Evolutionary conservation across 2,329 filamentous ascomycete species (phyloP), one percentile per base, ranked within the genome.

Genomic region (Aureobasidium sp.): DNA sequence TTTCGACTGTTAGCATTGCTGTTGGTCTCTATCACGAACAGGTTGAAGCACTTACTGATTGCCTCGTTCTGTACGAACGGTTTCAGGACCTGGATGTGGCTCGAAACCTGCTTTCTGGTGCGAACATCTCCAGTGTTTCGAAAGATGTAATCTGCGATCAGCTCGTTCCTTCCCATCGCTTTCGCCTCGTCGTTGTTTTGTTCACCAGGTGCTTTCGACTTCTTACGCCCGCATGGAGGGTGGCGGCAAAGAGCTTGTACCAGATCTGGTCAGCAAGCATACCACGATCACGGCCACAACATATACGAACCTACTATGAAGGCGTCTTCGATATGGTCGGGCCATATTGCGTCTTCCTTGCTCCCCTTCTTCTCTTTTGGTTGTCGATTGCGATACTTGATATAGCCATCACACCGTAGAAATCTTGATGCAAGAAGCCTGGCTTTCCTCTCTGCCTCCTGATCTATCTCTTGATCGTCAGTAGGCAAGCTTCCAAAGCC

Each of bases 71-170:
- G 76, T 41, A 86, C 73, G 63, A 83, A 80, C 14, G 77, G 78
- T 69, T 84, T 84, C 22, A 87, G 74, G 2, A 86, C 83, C 70
- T 87, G 84, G 29, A 86, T 79, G 68, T 87, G 84, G 67, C 84
- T 87, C 0, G 84, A 86, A 5, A 87, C 81, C 68, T 86, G 82
- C 70, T 87, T 87, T 56, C 84, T 76, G 17, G 71, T 73, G 59
- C 84, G 76, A 29, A 67, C 69, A 62, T 79, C 79, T 25, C 83
- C 82, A 7, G 83, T 86, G 63, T 78, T 74, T 62, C 78, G 78
- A 65, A 76, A 73, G 63, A 87, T 86, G 58, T 79, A 82, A 66
- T 84, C 78, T 25, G 83, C 78, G 64, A 87, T 84, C 49, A 86
- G 73, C 70, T 86, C 84, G 68, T 87, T 87, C 42, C 84, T 80